Base-by-base conservation (phyloP, 805 yeast genomes). In the Candida ficus region DNA sequence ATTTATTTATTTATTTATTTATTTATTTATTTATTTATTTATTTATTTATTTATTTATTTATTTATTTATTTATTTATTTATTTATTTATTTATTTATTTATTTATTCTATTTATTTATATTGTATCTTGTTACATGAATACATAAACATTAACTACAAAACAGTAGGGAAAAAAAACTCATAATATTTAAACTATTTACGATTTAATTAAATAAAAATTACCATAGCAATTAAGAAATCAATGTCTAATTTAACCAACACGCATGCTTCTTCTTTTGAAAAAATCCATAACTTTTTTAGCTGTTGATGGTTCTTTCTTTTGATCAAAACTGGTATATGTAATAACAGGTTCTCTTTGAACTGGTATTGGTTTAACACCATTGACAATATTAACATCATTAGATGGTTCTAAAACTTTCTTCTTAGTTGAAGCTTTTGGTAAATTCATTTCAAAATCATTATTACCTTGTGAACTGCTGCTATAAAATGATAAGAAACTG, bases 211-310 rank as follows among this genome's bases (percentile, higher is more conserved):
- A n/a, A n/a, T n/a, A n/a, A n/a, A n/a, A n/a, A n/a, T n/a, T n/a
- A n/a, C n/a, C n/a, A n/a, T n/a, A n/a, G n/a, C n/a, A n/a, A n/a
- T n/a, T n/a, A n/a, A n/a, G 11, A 7, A 23, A 23, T 23, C 10
- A 23, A 23, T 23, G 26, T 11, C 14, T 33, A 22, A 11, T 25
- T 30, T 22, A 39, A 42, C 41, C 41, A 36, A 47, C 46, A 14
- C 60, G 49, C 61, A 66, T 58, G 47, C 73, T 76, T 62, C 86
- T 75, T 62, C 90, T 73, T 57, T 81, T 81, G 67, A 83, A 82
- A 58, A 83, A 83, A 58, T 82, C 90, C 73, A 83, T 76, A 9
- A 83, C 89, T 52, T 78, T 78, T 56, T 80, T 77, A 5, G 93
- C 88, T 2, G 93, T 82, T 35, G 89, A 80, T 17, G 79, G 77